These are phyloP conservation scores for Poterioochromonas sp. DNA, from an alignment of 352 stramenopile species.

Conservation along the genomic window DNA sequence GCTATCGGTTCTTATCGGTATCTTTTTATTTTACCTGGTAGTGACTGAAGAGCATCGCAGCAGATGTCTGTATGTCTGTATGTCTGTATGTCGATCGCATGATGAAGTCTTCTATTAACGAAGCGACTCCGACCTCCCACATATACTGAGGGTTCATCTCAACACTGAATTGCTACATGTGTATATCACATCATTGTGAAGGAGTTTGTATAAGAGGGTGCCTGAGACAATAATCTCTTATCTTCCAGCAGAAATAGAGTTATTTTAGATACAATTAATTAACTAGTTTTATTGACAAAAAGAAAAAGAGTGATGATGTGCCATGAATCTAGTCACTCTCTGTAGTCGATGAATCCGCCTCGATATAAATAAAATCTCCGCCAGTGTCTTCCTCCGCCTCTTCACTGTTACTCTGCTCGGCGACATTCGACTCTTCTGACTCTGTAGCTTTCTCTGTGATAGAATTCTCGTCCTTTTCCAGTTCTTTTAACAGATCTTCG, in stretches of 20 bases:
- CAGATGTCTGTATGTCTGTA: not conserved
- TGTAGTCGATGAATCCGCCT: too few species aligned
- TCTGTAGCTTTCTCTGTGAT: conserved; percentile 5
- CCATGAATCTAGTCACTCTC: too few species aligned
- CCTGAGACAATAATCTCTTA: not conserved
- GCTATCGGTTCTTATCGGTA: too few species aligned
- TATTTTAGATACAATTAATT: not conserved
- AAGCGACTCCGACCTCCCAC: not conserved
- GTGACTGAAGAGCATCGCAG: too few species aligned
- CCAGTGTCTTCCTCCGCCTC: too few species aligned
- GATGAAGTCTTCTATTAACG: not conserved
- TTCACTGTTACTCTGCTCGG: too few species aligned
- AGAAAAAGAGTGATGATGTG: too few species aligned
- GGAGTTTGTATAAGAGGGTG: not conserved
- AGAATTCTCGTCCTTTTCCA: conserved; percentile 38
- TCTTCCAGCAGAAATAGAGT: not conserved
- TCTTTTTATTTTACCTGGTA: too few species aligned
- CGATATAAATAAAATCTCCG: too few species aligned
- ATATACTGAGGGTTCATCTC: not conserved
- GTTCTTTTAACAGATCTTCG: conserved; percentile 44
- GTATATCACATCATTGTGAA: not conserved
- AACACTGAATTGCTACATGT: not conserved
- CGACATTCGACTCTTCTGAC: not conserved
- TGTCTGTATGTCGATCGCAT: not conserved
- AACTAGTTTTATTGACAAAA: not conserved